Percentiles rank a stretch among this genome's conserved stretches.
These are phyloP conservation scores for Ustilago trichophora DNA, from an alignment of 1,284 basidiomycete genomes.

Conservation along the genomic window DNA sequence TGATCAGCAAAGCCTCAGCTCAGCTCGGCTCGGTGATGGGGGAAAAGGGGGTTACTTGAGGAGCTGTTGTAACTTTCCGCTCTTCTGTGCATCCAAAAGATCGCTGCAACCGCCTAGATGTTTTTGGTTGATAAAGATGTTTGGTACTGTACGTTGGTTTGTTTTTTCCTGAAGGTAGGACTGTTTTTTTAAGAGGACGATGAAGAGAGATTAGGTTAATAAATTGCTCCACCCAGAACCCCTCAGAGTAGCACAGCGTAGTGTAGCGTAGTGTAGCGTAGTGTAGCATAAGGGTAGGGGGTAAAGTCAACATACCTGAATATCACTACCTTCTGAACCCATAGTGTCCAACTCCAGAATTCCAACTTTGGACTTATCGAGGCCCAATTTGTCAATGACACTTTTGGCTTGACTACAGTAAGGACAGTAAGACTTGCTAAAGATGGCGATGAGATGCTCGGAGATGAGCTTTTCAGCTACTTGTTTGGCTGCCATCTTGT, in stretches of 20 bases:
- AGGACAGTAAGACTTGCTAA: slow-evolving; percentile 66
- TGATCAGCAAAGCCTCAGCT: too few relatives aligned
- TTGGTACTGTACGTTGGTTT: slow-evolving; percentile 68
- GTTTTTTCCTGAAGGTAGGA: slow-evolving; percentile 67
- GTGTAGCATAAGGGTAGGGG: too few relatives aligned
- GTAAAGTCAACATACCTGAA: slow-evolving; percentile 59
- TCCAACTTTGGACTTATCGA: slow-evolving; percentile 60
- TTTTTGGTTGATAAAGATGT: slow-evolving; percentile 67
- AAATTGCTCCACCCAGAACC: too few relatives aligned
- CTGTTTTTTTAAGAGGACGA: slow-evolving; percentile 36
- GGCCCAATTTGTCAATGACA: slow-evolving; percentile 60
- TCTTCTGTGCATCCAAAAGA: slow-evolving; percentile 51
- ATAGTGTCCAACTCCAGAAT: slow-evolving; percentile 67
- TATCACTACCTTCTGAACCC: slow-evolving; percentile 58
- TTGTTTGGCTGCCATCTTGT: slow-evolving; percentile 65
- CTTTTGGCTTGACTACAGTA: slow-evolving; percentile 66
- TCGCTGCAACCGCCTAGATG: slow-evolving; percentile 67
- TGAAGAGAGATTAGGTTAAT: too few relatives aligned
- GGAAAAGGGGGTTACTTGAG: slow-evolving; percentile 28
- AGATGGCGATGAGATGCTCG: slow-evolving; percentile 65
- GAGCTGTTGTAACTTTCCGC: slow-evolving; percentile 66
- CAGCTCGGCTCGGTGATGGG: too few relatives aligned
- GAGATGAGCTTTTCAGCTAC: slow-evolving; percentile 65
- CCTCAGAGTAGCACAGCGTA: too few relatives aligned
- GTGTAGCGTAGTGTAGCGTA: too few relatives aligned